Percentiles rank a stretch among this genome's conserved stretches.
Evolutionary conservation across 2,329 filamentous ascomycete genomes (phyloP).

Genomic region (Aspergillus sp.): DNA sequence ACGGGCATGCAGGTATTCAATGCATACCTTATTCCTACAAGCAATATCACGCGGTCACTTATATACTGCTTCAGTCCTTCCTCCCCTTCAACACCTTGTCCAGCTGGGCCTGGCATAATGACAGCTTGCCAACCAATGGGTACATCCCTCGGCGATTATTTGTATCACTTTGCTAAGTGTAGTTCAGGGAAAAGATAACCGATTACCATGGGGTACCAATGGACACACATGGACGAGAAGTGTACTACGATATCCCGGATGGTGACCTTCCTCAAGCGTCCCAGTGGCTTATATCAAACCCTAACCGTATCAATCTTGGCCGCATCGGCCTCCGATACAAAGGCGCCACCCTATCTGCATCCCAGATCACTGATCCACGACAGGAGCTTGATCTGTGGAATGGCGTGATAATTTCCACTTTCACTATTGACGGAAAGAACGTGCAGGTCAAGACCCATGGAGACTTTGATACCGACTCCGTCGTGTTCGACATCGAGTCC

Average conservation of each 20-base stretch:
- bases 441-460: slow-evolving; percentile 14
- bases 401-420: slow-evolving; percentile 11
- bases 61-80: slow-evolving; percentile 1
- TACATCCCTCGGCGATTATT: neutral
- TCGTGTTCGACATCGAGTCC: slow-evolving; percentile 5
- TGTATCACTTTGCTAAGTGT: neutral
- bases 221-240: slow-evolving; percentile 13
- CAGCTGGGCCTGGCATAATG: slow-evolving; percentile 18
- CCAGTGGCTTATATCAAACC: slow-evolving; percentile 16
- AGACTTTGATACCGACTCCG: slow-evolving; percentile 10
- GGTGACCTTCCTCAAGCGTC: slow-evolving; percentile 10
- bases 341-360: neutral
- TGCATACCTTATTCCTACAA: no score
- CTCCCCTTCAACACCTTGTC: slow-evolving; percentile 16
- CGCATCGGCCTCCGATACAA: slow-evolving; percentile 12
- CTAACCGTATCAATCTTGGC: slow-evolving; percentile 16
- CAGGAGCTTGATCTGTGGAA: slow-evolving; percentile 15
- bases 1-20: slow-evolving; percentile 14
- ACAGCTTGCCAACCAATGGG: slow-evolving; percentile 13
- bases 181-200: slow-evolving; percentile 2
- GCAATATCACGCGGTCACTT: neutral
- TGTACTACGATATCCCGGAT: slow-evolving; percentile 16
- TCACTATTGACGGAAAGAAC: slow-evolving; percentile 1
- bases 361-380: slow-evolving; percentile 2
- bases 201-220: slow-evolving; percentile 10